phyloP scores from a whole-genome alignment of 495 filamentous ascomycete species.

The Neurospora terricola region DNA sequence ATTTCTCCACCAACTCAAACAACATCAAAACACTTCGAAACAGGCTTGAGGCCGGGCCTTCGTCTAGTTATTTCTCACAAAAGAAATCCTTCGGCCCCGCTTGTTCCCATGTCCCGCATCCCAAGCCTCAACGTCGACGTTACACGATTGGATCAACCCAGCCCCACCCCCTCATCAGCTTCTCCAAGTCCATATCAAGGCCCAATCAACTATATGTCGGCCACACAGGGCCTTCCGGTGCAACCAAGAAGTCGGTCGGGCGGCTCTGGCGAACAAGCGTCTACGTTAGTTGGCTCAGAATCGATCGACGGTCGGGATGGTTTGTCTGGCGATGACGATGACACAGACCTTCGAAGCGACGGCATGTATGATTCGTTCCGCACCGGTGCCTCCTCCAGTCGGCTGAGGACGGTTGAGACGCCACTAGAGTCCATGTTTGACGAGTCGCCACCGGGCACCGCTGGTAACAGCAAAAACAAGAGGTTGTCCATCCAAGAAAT shows the following conservation, averaged over 20 bases:
- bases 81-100: slow-evolving; percentile 43
- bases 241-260: slow-evolving; percentile 18
- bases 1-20: slow-evolving; percentile 13
- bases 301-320: slow-evolving; percentile 58
- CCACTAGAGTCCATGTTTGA: slow-evolving; percentile 85
- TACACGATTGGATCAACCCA: slow-evolving; percentile 30
- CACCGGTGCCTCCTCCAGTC: slow-evolving; percentile 58
- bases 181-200: slow-evolving; percentile 13
- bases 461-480: slow-evolving; percentile 45
- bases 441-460: slow-evolving; percentile 49
- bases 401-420: slow-evolving; percentile 39
- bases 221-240: slow-evolving; percentile 15
- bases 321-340: slow-evolving; percentile 71
- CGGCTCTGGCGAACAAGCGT: slow-evolving; percentile 52
- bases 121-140: slow-evolving; percentile 49
- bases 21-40: not conserved
- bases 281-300: slow-evolving; percentile 77
- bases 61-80: slow-evolving; percentile 19
- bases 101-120: slow-evolving; percentile 45
- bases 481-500: slow-evolving; percentile 48
- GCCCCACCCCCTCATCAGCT: slow-evolving; percentile 23
- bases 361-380: slow-evolving; percentile 86
- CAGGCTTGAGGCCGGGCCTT: not conserved
- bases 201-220: slow-evolving; percentile 18
- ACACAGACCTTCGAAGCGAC: slow-evolving; percentile 78